These are phyloP conservation scores for Kalmanozyma brasiliensis DNA, from an alignment of 1,284 basidiomycete genomes.

Conservation along the genomic window DNA sequence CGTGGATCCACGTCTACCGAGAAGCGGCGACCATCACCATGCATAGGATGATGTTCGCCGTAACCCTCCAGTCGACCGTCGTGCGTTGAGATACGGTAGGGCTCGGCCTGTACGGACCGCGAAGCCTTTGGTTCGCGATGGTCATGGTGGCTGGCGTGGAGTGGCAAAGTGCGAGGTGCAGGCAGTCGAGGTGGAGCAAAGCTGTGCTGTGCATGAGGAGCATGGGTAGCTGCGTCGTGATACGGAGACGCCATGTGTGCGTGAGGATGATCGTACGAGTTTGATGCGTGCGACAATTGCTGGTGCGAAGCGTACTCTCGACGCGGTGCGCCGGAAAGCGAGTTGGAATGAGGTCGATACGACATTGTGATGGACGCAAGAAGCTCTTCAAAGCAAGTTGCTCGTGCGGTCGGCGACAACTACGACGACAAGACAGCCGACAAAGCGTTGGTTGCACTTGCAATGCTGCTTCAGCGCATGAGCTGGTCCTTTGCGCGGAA, in stretches of 20 bases:
- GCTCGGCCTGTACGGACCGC: neutral
- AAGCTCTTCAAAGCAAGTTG: no score
- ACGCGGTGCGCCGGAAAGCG: constrained; percentile 1
- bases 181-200: constrained; percentile 27
- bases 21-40: neutral
- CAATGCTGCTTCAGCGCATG: no score
- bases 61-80: constrained; percentile 2
- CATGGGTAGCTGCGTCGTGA: neutral
- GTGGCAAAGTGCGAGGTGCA: constrained; percentile 10
- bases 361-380: constrained; percentile 13
- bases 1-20: neutral
- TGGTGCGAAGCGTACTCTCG: constrained; percentile 9
- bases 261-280: constrained; percentile 8
- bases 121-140: constrained; percentile 4
- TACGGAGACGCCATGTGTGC: neutral
- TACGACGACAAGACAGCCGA: no score
- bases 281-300: neutral
- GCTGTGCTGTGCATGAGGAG: constrained; percentile 6
- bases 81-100: neutral
- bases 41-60: constrained; percentile 6
- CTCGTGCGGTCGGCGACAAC: no score
- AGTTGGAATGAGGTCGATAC: constrained; percentile 2
- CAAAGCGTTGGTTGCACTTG: no score
- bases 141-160: neutral
- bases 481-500: no score